phyloP scores from a whole-genome alignment of 257 asterid species.

The Nemophila menziesii region DNA sequence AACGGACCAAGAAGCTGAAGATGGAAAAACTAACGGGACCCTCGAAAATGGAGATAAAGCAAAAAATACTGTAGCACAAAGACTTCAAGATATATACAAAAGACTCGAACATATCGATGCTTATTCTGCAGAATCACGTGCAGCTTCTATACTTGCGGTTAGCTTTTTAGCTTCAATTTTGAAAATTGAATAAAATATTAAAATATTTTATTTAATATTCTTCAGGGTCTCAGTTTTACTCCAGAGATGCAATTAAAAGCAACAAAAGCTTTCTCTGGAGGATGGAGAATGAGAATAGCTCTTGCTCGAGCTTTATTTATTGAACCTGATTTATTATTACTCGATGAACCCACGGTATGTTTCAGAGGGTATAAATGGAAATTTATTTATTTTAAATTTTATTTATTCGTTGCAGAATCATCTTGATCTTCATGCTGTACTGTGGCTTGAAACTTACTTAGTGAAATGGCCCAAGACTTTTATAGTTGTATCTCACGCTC shows the following conservation, averaged over 20 bases:
- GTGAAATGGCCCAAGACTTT: slow-evolving; percentile 98
- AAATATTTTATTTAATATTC: slow-evolving; percentile 1
- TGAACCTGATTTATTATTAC: slow-evolving; percentile 89
- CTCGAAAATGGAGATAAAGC: slow-evolving; percentile 33
- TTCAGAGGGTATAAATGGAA: slow-evolving; percentile 4
- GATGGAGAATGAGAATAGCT: slow-evolving; percentile 99
- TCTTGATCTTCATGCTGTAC: slow-evolving; percentile 98
- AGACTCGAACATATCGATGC: slow-evolving; percentile 95
- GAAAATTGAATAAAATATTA: neutral
- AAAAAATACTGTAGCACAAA: slow-evolving; percentile 44
- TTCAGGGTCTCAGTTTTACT: slow-evolving; percentile 91
- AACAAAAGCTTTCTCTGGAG: slow-evolving; percentile 93
- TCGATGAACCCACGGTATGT: slow-evolving; percentile 91
- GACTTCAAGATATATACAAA: slow-evolving; percentile 81
- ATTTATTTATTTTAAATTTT: slow-evolving; percentile 7
- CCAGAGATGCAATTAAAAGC: slow-evolving; percentile 84
- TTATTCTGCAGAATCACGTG: slow-evolving; percentile 95
- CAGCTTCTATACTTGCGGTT: slow-evolving; percentile 96
- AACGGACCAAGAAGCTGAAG: slow-evolving; percentile 40
- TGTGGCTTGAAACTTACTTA: slow-evolving; percentile 88
- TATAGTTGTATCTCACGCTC: slow-evolving; percentile 96
- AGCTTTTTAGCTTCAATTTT: slow-evolving; percentile 20
- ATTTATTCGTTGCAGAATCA: slow-evolving; percentile 64
- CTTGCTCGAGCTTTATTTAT: slow-evolving; percentile 95
- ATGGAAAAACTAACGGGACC: slow-evolving; percentile 36